These are phyloP conservation scores for Linum trigynum DNA, from an alignment of 345 rosid genomes.

Conservation along the genomic window DNA sequence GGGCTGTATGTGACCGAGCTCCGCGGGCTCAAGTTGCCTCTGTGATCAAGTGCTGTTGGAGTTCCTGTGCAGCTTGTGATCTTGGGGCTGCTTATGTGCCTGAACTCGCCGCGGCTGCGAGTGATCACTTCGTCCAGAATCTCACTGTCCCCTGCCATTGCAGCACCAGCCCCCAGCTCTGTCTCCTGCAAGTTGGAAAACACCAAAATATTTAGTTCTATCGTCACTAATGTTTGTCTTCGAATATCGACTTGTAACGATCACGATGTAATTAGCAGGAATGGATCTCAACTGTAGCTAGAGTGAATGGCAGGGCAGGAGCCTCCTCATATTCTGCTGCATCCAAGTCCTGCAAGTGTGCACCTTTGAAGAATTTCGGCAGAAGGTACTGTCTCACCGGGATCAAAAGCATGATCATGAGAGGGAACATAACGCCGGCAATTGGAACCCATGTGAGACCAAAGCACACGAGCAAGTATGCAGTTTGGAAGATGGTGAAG, in stretches of 20 bases:
- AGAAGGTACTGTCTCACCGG: slow-evolving; percentile 26
- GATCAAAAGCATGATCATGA: slow-evolving; percentile 29
- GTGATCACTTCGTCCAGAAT: slow-evolving; percentile 24
- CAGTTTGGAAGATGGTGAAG: slow-evolving; percentile 21
- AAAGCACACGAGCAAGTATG: slow-evolving; percentile 18
- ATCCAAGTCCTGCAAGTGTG: slow-evolving; percentile 26
- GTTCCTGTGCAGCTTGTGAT: slow-evolving; percentile 37
- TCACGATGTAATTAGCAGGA: not conserved
- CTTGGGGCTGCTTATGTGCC: slow-evolving; percentile 24
- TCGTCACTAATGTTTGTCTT: not conserved
- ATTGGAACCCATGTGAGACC: slow-evolving; percentile 29
- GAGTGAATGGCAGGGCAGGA: slow-evolving; percentile 22
- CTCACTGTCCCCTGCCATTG: slow-evolving; percentile 19
- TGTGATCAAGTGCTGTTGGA: slow-evolving; percentile 35
- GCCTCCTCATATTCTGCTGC: slow-evolving; percentile 28
- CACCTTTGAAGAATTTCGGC: slow-evolving; percentile 25
- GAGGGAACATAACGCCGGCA: slow-evolving; percentile 26
- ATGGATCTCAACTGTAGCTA: slow-evolving; percentile 20
- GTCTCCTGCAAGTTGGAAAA: slow-evolving; percentile 10
- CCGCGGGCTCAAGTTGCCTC: slow-evolving; percentile 39
- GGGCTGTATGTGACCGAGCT: slow-evolving; percentile 40
- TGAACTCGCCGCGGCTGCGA: slow-evolving; percentile 27
- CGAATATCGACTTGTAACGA: not conserved
- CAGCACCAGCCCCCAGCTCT: slow-evolving; percentile 20
- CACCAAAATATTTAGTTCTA: not conserved